These are phyloP conservation scores for Fraxinus xanthoxyloides DNA, from an alignment of 305 asterid species.

Conservation along the genomic window DNA sequence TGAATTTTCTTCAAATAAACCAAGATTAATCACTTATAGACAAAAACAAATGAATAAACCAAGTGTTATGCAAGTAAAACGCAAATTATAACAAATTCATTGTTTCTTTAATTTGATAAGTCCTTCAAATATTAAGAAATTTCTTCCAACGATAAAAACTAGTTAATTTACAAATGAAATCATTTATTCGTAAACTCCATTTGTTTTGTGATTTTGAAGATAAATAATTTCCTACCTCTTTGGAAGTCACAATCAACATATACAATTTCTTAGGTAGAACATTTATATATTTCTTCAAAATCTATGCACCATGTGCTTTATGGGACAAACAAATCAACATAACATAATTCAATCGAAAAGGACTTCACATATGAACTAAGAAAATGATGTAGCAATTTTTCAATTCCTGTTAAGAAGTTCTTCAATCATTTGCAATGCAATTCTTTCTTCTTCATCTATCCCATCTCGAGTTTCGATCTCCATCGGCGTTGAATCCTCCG, in stretches of 20 bases:
- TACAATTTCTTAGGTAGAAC: not conserved
- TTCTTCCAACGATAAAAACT: not conserved
- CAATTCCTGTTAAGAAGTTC: conserved; percentile 73
- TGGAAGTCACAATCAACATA: not conserved
- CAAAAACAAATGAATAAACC: no score
- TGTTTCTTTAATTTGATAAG: not conserved
- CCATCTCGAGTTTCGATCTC: conserved; percentile 27
- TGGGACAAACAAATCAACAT: not conserved
- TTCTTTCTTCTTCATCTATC: conserved; percentile 72
- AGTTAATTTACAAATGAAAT: not conserved
- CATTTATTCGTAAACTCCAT: not conserved
- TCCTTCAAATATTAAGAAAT: no score
- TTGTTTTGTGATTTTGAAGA: not conserved
- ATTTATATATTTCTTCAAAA: not conserved
- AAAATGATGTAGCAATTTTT: conserved; percentile 4
- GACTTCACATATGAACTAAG: not conserved
- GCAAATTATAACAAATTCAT: no score
- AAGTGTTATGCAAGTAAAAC: no score
- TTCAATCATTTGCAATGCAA: conserved; percentile 93
- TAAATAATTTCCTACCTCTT: not conserved
- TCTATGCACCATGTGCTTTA: not conserved
- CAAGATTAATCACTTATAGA: no score
- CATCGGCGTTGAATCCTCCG: not conserved
- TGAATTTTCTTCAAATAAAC: no score
- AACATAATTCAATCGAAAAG: not conserved